A percentile compares a stretch with the other conserved stretches of the same genome.
Evolutionary conservation across 768 basidiomycete species (phyloP).

Genomic region (Termitomyces sp.): DNA sequence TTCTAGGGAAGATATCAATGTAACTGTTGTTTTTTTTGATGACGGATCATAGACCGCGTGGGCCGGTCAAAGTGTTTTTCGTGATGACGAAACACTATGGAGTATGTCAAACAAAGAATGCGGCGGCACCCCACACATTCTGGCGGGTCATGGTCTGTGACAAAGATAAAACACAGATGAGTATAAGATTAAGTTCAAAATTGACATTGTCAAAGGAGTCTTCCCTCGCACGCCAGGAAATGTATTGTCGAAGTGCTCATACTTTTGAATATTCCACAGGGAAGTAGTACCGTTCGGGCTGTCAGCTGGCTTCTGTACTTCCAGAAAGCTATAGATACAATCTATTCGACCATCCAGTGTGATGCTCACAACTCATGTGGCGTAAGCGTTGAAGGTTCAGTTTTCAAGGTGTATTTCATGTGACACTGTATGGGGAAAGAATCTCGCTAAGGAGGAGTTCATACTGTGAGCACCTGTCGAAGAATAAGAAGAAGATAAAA

Average conservation of each 20-base stretch:
- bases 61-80: too few relatives aligned
- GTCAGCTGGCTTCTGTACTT: background rate
- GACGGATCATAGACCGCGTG: background rate
- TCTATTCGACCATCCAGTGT: background rate
- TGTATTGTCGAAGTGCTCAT: background rate
- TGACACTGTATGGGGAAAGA: background rate
- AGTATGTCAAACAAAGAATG: background rate
- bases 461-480: background rate
- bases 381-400: background rate
- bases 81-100: background rate
- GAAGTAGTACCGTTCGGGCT: background rate
- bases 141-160: background rate
- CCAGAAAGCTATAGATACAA: background rate
- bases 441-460: background rate
- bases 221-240: too few relatives aligned
- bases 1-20: constrained; percentile 11
- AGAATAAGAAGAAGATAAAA: too few relatives aligned
- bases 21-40: constrained; percentile 11
- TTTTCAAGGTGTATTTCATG: background rate
- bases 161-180: background rate
- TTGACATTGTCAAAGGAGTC: background rate
- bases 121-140: background rate
- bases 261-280: background rate
- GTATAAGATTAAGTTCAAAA: background rate
- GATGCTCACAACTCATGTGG: background rate